These are phyloP conservation scores for Metschnikowia proteae DNA, from an alignment of 805 yeast species.

Conservation along the genomic window DNA sequence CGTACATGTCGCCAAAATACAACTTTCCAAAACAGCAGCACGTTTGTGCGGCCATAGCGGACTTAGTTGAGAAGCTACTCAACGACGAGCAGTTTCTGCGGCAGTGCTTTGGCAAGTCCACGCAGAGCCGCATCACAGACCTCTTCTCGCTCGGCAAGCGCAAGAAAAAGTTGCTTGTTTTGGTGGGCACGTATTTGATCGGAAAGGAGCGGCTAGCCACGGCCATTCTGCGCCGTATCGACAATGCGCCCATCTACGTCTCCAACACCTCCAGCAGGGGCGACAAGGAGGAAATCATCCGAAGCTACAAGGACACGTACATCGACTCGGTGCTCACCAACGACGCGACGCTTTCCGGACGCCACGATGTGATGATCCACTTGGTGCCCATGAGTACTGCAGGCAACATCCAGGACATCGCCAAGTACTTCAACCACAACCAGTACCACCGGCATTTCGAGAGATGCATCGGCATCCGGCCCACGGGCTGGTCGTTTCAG, in stretches of 20 bases:
- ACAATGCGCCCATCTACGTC: slow-evolving; percentile 52
- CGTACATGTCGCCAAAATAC: slow-evolving; percentile 73
- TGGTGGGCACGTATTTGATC: slow-evolving; percentile 86
- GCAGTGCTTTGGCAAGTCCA: slow-evolving; percentile 32
- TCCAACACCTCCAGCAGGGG: slow-evolving; percentile 44
- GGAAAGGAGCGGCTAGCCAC: slow-evolving; percentile 89
- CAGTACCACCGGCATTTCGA: slow-evolving; percentile 46
- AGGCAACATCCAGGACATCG: slow-evolving; percentile 42
- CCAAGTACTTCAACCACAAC: slow-evolving; percentile 47
- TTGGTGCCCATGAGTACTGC: slow-evolving; percentile 64
- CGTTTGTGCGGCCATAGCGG: slow-evolving; percentile 60
- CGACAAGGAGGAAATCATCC: slow-evolving; percentile 40
- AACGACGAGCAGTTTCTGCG: slow-evolving; percentile 21
- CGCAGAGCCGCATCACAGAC: slow-evolving; percentile 41
- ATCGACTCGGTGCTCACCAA: slow-evolving; percentile 27
- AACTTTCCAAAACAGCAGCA: slow-evolving; percentile 73
- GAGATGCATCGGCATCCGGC: slow-evolving; percentile 67
- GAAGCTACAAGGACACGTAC: slow-evolving; percentile 44
- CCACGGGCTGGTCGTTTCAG: slow-evolving; percentile 86
- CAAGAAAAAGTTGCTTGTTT: slow-evolving; percentile 44
- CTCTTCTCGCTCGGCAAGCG: slow-evolving; percentile 17
- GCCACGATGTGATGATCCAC: slow-evolving; percentile 55
- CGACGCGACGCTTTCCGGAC: slow-evolving; percentile 38
- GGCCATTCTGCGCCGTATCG: slow-evolving; percentile 49
- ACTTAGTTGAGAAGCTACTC: slow-evolving; percentile 44